Base-by-base conservation (phyloP, 768 basidiomycete genomes). In the Leccinum subgranulosum region DNA sequence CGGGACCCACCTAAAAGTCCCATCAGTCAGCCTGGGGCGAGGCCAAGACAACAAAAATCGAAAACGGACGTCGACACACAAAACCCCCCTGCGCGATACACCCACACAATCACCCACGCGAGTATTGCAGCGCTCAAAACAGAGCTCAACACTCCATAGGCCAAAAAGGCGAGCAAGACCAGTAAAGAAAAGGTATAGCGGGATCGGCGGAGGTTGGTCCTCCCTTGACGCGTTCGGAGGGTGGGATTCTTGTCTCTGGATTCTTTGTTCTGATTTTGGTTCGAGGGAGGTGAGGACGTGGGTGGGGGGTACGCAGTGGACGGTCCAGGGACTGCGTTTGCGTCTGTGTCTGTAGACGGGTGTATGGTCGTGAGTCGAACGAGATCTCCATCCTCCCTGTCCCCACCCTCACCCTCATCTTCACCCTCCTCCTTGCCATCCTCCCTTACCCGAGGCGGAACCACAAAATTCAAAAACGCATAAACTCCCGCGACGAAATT, bases 131-230 rank as follows among this genome's bases (percentile, higher is more conserved):
- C 47, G 14, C 47, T 27, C 3, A 76, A 52, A 4, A 79, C 74
- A 1, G 78, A 76, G 6, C 75, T 76, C 0, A 67, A 50, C 7
- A 79, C 55, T n/a, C 76, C 72, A 15, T 70, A 49, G 2, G 58
- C 41, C 5, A 75, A 67, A 53, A 77, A 80, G 0, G 62, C 49
- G 10, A 79, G 19, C 4, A 77, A 56, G n/a, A 79, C 75, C 23
- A 79, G 69, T 7, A 80, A 33, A 1, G 76, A 72, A 34, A 79
- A 78, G 2, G 72, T 70, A 53, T 73, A 55, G 8, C 77, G 66
- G 25, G 79, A 77, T 3, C 78, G 70, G 17, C 62, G 61, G 17
- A 67, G 65, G 59, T 79, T 80, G 36, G 61, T 50, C 19, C 41
- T 43, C 19, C 41, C 41, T 10, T 43, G 19, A 10, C 41, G 41